Conservation (phyloP, 1,284 basidiomycete genomes). For the Grifola frondosa region DNA sequence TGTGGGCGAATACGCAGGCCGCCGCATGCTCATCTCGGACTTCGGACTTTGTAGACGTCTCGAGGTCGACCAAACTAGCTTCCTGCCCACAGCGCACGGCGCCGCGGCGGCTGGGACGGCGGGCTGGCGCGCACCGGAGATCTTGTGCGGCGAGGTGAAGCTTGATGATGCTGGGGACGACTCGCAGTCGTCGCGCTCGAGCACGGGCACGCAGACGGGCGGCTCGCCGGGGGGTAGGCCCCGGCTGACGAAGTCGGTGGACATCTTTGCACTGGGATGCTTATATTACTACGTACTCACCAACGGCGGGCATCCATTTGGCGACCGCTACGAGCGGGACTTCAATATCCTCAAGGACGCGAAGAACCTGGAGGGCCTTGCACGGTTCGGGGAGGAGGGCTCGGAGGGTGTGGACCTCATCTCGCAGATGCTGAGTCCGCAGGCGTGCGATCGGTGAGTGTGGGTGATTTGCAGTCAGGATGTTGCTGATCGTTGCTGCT, state of each 20-base stretch:
- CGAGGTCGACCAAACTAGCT: slow-evolving; percentile 91
- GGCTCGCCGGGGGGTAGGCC: slow-evolving; percentile 43
- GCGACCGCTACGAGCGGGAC: slow-evolving; percentile 88
- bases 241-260: slow-evolving; percentile 87
- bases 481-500: not conserved
- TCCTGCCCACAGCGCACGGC: slow-evolving; percentile 78
- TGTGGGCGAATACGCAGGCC: slow-evolving; percentile 45
- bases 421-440: slow-evolving; percentile 69
- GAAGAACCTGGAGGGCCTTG: slow-evolving; percentile 67
- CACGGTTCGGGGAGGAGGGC: slow-evolving; percentile 88
- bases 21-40: slow-evolving; percentile 93
- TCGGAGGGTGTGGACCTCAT: slow-evolving; percentile 84
- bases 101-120: slow-evolving; percentile 88
- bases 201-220: slow-evolving; percentile 48
- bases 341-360: slow-evolving; percentile 86
- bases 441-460: slow-evolving; percentile 70
- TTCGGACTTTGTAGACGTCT: slow-evolving; percentile 93
- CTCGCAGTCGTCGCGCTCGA: slow-evolving; percentile 66
- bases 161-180: slow-evolving; percentile 75
- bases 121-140: slow-evolving; percentile 95
- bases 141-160: slow-evolving; percentile 87
- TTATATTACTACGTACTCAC: slow-evolving; percentile 91
- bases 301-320: slow-evolving; percentile 87
- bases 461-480: not conserved
- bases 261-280: slow-evolving; percentile 93